Evolutionary conservation across 257 asterid genomes (phyloP).

Genomic region (Gentiana macrophylla): DNA sequence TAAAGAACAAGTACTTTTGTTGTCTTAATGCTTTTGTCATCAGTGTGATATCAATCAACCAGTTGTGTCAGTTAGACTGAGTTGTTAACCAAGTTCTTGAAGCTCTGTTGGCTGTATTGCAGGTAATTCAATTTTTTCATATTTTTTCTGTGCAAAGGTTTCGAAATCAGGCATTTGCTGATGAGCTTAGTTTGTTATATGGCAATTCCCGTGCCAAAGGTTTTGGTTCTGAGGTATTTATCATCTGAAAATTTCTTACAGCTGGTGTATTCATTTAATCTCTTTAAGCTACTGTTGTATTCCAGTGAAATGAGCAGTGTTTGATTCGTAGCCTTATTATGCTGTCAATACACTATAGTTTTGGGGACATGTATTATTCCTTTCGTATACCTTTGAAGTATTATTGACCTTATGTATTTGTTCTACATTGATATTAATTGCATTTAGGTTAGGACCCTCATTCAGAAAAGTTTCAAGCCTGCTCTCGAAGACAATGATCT

Average conservation of each 20-base stretch:
- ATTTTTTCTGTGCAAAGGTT: slow-evolving; percentile 29
- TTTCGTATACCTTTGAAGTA: background rate
- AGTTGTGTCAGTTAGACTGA: too few species aligned
- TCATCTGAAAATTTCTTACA: background rate
- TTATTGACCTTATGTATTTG: background rate
- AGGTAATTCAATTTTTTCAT: background rate
- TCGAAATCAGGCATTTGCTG: slow-evolving; percentile 72
- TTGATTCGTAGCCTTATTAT: too few species aligned
- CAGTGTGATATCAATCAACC: too few species aligned
- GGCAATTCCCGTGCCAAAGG: slow-evolving; percentile 86
- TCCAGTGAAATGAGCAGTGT: too few species aligned
- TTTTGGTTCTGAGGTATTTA: slow-evolving; percentile 85
- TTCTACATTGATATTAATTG: slow-evolving; percentile 5
- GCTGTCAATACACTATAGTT: too few species aligned
- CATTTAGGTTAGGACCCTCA: slow-evolving; percentile 76
- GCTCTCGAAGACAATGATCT: slow-evolving; percentile 73
- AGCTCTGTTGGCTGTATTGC: too few species aligned
- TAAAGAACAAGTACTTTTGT: background rate
- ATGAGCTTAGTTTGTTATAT: slow-evolving; percentile 70
- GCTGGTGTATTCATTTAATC: background rate
- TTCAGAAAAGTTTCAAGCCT: slow-evolving; percentile 61
- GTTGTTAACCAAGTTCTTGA: too few species aligned
- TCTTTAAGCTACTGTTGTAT: too few species aligned
- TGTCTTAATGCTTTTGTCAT: too few species aligned
- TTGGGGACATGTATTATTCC: too few species aligned